These are phyloP conservation scores for Mariannaea sp. DNA, from an alignment of 2,329 filamentous ascomycete genomes.

Conservation along the genomic window DNA sequence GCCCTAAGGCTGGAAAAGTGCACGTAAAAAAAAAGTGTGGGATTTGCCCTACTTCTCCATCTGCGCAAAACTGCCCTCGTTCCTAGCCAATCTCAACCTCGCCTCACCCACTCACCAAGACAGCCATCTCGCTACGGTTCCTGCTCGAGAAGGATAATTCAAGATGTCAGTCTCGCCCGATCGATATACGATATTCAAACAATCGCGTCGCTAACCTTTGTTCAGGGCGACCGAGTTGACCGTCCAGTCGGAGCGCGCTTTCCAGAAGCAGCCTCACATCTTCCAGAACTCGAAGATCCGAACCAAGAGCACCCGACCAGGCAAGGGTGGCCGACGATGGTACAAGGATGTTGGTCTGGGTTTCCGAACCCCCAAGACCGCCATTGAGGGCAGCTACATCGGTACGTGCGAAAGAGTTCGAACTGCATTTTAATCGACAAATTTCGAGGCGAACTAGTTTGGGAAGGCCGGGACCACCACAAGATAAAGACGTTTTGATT, in stretches of 20 bases:
- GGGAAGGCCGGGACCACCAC: not conserved
- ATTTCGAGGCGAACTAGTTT: slow-evolving; percentile 11
- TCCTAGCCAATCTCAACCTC: slow-evolving; percentile 39
- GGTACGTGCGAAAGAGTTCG: slow-evolving; percentile 69
- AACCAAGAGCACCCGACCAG: slow-evolving; percentile 80
- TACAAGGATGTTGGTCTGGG: slow-evolving; percentile 99
- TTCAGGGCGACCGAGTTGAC: slow-evolving; percentile 98
- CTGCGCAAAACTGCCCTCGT: slow-evolving; percentile 43
- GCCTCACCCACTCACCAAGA: slow-evolving; percentile 46
- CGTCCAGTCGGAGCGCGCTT: slow-evolving; percentile 99
- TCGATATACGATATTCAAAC: slow-evolving; percentile 22
- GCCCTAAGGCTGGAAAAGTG: slow-evolving; percentile 45
- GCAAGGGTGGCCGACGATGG: slow-evolving; percentile 91
- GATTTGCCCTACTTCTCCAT: slow-evolving; percentile 46
- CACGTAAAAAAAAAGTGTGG: slow-evolving; percentile 44
- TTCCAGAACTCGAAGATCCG: slow-evolving; percentile 98
- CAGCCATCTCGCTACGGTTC: slow-evolving; percentile 47
- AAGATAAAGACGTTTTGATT: not conserved
- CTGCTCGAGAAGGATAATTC: slow-evolving; percentile 48
- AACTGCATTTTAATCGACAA: slow-evolving; percentile 17
- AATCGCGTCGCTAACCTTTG: slow-evolving; percentile 41
- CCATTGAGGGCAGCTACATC: slow-evolving; percentile 99
- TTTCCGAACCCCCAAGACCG: slow-evolving; percentile 97
- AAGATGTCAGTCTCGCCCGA: slow-evolving; percentile 47
- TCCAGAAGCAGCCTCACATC: slow-evolving; percentile 99